Percentiles rank a stretch among this genome's conserved stretches.
Evolutionary conservation across 177 flowering plant species (phyloP).

Genomic region (Telopea speciosissima): DNA sequence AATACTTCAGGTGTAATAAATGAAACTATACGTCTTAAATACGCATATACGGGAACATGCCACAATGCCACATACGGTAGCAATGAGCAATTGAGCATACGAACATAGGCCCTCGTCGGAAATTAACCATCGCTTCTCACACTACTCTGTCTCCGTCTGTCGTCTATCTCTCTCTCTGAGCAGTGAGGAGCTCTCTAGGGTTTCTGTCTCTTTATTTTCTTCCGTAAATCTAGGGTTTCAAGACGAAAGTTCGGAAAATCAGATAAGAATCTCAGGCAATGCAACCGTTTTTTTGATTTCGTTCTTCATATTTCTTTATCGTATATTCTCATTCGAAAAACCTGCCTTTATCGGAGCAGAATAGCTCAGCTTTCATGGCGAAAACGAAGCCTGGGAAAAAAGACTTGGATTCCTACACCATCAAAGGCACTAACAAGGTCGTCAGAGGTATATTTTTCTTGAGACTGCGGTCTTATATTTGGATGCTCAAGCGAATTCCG

Average conservation of each 20-base stretch:
- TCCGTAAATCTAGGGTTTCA: background rate
- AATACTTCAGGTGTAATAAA: no score
- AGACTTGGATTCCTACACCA: slow-evolving; percentile 37
- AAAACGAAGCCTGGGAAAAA: slow-evolving; percentile 38
- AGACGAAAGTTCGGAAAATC: no score
- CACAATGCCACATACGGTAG: no score
- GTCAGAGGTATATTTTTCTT: slow-evolving; percentile 25
- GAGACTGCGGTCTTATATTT: background rate
- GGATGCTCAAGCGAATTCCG: background rate
- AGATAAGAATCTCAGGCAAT: background rate
- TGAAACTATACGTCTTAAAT: no score
- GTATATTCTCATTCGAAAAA: background rate
- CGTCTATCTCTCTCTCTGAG: background rate
- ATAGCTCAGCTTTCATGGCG: slow-evolving; percentile 30
- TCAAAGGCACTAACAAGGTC: slow-evolving; percentile 38
- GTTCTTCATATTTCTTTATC: background rate
- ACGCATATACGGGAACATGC: no score
- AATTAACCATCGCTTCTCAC: background rate
- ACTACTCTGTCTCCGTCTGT: background rate
- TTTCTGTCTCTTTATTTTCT: background rate
- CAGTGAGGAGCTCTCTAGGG: background rate
- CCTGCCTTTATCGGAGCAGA: background rate
- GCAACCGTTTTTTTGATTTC: slow-evolving; percentile 8
- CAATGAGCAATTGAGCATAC: no score
- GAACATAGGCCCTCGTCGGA: background rate